These are phyloP conservation scores for Botrytis deweyae DNA, from an alignment of 2,329 filamentous ascomycete genomes.

Conservation along the genomic window DNA sequence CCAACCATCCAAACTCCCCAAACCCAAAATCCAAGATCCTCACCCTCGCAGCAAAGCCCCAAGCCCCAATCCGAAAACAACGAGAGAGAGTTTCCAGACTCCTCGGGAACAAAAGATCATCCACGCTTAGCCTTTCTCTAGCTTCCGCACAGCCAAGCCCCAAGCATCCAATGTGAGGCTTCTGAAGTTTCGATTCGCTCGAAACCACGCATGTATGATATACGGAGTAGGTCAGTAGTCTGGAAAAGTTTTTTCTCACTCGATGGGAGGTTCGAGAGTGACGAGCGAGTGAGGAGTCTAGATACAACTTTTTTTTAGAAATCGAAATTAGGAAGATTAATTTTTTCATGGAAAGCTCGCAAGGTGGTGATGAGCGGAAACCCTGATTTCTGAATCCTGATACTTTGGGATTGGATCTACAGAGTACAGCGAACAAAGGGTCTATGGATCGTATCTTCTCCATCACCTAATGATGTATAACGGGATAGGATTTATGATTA, in stretches of 20 bases:
- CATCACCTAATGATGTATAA: neutral
- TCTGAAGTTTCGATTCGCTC: neutral
- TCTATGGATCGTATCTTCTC: neutral
- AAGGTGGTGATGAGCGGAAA: neutral
- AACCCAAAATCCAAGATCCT: neutral
- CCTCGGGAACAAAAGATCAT: slow-evolving; percentile 3
- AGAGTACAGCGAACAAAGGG: neutral
- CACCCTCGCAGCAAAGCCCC: too few species aligned
- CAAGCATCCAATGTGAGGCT: neutral
- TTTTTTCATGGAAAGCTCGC: neutral
- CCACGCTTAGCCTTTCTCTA: neutral
- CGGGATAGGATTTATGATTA: neutral
- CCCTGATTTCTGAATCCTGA: neutral
- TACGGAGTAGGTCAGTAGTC: neutral
- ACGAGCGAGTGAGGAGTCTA: neutral
- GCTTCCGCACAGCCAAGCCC: neutral
- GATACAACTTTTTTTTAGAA: neutral
- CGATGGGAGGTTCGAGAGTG: neutral
- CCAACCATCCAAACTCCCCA: neutral
- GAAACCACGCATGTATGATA: neutral
- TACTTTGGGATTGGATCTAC: neutral
- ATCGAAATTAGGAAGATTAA: neutral
- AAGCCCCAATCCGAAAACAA: too few species aligned
- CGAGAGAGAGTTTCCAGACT: neutral
- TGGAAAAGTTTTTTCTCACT: neutral